Percentiles rank a stretch among this genome's conserved stretches.
phyloP scores from a whole-genome alignment of 2,329 filamentous ascomycete species.

The Fusarium globosum region DNA sequence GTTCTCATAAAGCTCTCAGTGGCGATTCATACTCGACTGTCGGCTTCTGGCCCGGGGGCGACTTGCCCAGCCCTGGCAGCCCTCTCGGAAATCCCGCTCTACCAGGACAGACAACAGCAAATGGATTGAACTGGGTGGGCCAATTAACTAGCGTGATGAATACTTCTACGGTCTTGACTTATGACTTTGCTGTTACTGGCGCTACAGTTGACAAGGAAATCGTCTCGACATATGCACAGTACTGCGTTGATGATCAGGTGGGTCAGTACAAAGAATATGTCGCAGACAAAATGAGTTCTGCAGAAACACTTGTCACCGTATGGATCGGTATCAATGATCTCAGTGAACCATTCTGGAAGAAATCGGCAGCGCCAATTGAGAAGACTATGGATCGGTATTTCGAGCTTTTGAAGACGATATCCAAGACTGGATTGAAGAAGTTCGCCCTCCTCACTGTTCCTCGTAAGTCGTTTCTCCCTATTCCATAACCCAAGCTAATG shows the following conservation, averaged over 20 bases:
- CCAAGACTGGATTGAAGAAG: constrained; percentile 10
- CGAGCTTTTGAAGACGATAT: constrained; percentile 15
- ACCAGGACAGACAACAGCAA: constrained; percentile 26
- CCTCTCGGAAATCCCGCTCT: constrained; percentile 23
- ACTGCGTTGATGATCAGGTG: constrained; percentile 28
- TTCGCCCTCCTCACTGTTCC: constrained; percentile 26
- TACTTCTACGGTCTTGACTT: constrained; percentile 15
- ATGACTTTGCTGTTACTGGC: constrained; percentile 33
- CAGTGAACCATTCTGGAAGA: constrained; percentile 31
- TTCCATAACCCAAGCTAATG: rapidly evolving
- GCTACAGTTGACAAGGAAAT: constrained; percentile 31
- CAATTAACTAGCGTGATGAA: constrained; percentile 21
- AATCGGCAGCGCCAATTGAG: background rate
- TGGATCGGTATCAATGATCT: constrained; percentile 38
- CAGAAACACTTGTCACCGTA: constrained; percentile 20
- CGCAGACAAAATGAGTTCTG: background rate
- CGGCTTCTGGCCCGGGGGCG: constrained; percentile 26
- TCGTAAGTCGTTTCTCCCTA: background rate
- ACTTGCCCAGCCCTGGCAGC: background rate
- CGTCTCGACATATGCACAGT: constrained; percentile 21
- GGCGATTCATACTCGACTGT: constrained; percentile 35
- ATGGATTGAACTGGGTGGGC: constrained; percentile 35
- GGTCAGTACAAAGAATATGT: constrained; percentile 29
- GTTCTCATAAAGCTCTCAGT: background rate
- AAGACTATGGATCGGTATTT: constrained; percentile 19